Base-by-base conservation (phyloP, 176 grass and related monocot genomes). In the Elaeis guineensis region DNA sequence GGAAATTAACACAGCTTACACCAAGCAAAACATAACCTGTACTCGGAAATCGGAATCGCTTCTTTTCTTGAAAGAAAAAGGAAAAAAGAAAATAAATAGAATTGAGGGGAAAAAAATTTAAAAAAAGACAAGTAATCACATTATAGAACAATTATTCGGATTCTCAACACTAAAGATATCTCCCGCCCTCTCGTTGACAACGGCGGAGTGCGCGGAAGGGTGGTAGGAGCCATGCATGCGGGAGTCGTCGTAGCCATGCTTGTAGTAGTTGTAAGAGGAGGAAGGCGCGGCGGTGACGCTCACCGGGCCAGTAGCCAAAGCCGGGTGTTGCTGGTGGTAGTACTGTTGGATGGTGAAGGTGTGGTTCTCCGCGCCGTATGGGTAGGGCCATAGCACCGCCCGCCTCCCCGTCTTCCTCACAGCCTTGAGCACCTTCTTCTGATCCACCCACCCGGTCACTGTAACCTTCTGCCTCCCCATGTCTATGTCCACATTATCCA, bases 121-220 rank as follows among this genome's bases (percentile, higher is more conserved):
- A 12, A 2, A 6, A 44, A 39, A 44, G 35, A 0, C 1, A 44
- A 12, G 35, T 11, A 14, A 44, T 83, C 74, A 93, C 83, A 95
- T 90, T 65, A 95, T 24, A 1, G 77, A 81, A 64, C 91, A 95
- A 32, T 74, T 67, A 7, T 24, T 70, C 1, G 91, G 91, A 62
- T 95, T 95, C 2, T 95, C 86, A 19, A 90, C 91, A 15, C 91
- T 95, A 80, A 90, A 95, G 58, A 80, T 70, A 61, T 48, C 74
- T 1, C 49, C 25, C 15, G 62, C 71, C 50, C 49, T 72, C 25
- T 54, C 56, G 18, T 62, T 60, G 50, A 89, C 73, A 9, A 70
- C 29, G 50, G 67, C 21, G 18, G n/a, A 16, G 28, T 59, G 20
- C 15, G 49, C 17, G 1, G 28, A 25, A 19, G 53, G 25, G 0